phyloP scores from a whole-genome alignment of 2,329 filamentous ascomycete genomes.

The Ceratocystis colombiana region DNA sequence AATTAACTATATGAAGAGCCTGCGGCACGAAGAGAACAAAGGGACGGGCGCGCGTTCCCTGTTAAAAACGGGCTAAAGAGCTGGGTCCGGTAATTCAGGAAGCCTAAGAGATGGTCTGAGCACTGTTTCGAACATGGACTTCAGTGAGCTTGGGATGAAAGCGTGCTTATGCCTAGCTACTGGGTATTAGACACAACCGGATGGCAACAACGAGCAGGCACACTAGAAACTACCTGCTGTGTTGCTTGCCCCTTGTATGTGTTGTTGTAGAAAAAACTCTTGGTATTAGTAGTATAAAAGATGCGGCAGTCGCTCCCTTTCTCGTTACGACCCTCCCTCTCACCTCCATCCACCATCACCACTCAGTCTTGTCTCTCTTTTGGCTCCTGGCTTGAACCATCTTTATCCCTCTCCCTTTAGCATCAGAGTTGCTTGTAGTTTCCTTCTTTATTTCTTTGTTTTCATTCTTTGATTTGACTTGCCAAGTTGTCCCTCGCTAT shows the following conservation, averaged over 20 bases:
- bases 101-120: neutral
- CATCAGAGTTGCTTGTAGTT: neutral
- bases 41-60: neutral
- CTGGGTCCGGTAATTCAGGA: neutral
- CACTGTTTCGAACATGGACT: neutral
- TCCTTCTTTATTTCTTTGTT: neutral
- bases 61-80: neutral
- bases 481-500: neutral
- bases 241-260: neutral
- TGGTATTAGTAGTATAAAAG: neutral
- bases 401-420: neutral
- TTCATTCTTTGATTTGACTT: neutral
- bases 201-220: neutral
- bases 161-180: neutral
- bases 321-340: neutral
- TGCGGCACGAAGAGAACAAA: neutral
- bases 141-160: neutral
- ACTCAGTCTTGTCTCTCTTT: conserved; percentile 4
- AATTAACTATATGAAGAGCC: too few relatives aligned
- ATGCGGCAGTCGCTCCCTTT: neutral
- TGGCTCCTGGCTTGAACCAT: neutral
- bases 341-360: neutral
- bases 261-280: neutral
- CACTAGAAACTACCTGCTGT: neutral
- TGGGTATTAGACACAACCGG: too few relatives aligned